Evolutionary conservation across 345 rosid genomes (phyloP).

Genomic region (Theobroma cacao): DNA sequence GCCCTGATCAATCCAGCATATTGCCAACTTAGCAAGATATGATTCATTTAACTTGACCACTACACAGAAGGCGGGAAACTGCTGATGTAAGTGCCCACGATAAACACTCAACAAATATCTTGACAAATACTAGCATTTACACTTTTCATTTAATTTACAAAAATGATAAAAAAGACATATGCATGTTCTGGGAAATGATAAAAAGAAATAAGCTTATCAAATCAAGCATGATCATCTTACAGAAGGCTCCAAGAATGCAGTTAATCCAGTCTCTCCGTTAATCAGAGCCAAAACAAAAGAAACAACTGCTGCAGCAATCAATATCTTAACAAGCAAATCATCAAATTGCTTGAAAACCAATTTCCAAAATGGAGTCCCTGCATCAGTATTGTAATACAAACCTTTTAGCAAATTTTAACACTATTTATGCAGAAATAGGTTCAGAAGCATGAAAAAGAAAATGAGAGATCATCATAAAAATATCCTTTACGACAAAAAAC

Average conservation of each 20-base stretch:
- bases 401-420: conserved; percentile 5
- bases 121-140: background rate
- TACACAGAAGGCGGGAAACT: background rate
- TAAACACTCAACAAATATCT: background rate
- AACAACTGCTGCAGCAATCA: conserved; percentile 88
- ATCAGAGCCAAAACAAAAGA: conserved; percentile 87
- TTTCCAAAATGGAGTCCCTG: conserved; percentile 98
- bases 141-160: background rate
- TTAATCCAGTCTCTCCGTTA: conserved; percentile 94
- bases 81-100: background rate
- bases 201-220: conserved; percentile 8
- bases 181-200: background rate
- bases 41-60: background rate
- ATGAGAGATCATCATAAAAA: background rate
- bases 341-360: conserved; percentile 94
- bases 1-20: background rate
- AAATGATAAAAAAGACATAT: background rate
- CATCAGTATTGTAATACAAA: conserved; percentile 25
- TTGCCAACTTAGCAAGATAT: background rate
- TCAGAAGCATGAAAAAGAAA: background rate
- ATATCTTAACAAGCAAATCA: conserved; percentile 97
- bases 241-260: conserved; percentile 97
- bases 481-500: background rate
- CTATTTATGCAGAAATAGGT: background rate
- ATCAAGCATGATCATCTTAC: conserved; percentile 47